Conservation (phyloP, 306 rosid species). For the Coriaria nepalensis region DNA sequence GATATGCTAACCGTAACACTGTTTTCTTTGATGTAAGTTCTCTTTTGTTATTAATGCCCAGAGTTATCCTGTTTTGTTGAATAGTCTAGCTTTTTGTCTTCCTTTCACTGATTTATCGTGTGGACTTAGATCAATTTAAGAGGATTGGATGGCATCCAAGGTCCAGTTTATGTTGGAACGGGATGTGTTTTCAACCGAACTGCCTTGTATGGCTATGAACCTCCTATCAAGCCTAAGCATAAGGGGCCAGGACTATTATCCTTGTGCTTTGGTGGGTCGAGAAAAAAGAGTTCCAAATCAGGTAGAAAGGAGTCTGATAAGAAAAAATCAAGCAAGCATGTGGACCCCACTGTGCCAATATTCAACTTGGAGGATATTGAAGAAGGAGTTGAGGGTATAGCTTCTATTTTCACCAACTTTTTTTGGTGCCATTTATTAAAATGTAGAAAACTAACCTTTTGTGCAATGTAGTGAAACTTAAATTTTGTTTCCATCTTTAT, state of each 20-base stretch:
- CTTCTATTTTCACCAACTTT: constrained; percentile 1
- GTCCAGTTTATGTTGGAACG: constrained; percentile 97
- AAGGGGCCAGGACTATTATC: constrained; percentile 55
- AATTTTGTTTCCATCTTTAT: not conserved
- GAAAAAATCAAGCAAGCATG: constrained; percentile 63
- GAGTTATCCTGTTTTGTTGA: constrained; percentile 3
- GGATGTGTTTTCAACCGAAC: constrained; percentile 96
- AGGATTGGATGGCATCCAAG: constrained; percentile 98
- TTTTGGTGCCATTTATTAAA: not conserved
- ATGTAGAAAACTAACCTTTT: too few species aligned
- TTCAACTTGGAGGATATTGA: constrained; percentile 90
- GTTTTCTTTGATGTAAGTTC: constrained; percentile 92
- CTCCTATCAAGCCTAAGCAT: constrained; percentile 83
- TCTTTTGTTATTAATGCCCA: not conserved
- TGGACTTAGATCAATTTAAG: constrained; percentile 71
- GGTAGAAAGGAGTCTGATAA: constrained; percentile 68
- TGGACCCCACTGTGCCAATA: constrained; percentile 73
- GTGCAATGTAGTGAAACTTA: not conserved
- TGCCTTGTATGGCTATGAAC: constrained; percentile 91
- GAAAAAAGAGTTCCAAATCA: constrained; percentile 62
- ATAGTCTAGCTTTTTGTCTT: not conserved
- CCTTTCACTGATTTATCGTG: constrained; percentile 4
- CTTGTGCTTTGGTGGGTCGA: constrained; percentile 55
- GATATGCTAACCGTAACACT: constrained; percentile 94
- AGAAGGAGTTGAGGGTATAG: constrained; percentile 89